Base-by-base conservation (phyloP, 805 yeast genomes). In the Yamadazyma olivae region DNA sequence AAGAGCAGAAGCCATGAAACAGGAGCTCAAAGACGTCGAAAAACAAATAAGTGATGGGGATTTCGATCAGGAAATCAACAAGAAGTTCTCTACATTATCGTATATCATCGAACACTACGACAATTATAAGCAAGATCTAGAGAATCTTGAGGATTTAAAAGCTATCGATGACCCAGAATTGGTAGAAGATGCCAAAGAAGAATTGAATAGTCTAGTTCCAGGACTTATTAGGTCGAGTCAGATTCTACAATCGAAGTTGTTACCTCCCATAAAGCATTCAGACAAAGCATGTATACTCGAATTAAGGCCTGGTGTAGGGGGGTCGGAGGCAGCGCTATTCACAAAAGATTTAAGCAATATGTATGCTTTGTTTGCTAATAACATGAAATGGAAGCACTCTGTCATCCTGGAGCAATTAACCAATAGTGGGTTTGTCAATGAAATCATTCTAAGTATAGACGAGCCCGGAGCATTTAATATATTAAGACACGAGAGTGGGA, bases 231-330 rank as follows among this genome's bases (percentile, higher is more conserved):
- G 55, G 7, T 52, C 74, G 1, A 64, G 79, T 0, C 53, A 59
- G 2, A 58, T 61, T 21, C 60, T 86, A n/a, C 77, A 81, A 40
- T 51, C 70, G 5, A 69, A 72, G 27, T 64, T 93, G 4, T 59
- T 91, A 16, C 96, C 97, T 2, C 77, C 85, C 3, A 81, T 83
- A 45, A 81, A 79, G 30, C 85, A 83, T 56, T 74, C 81, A 3
- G 93, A 85, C 30, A 78, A 76, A 43, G 79, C 93, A 0, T 82
- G 95, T 31, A 65, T 93, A 2, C 45, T 93, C 14, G 99, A 93
- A 56, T 61, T 93, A 10, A 71, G 97, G 39, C 97, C 98, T 0
- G 99, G 99, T 6, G 88, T 91, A 2, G 99, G 99, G 12, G 99
- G 99, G 3, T 76, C 81, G 5, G 99, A 93, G 54, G 96, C 99